Evolutionary conservation across 1,139 yeast genomes (phyloP).

Genomic region (Geotrichum carabidarum): DNA sequence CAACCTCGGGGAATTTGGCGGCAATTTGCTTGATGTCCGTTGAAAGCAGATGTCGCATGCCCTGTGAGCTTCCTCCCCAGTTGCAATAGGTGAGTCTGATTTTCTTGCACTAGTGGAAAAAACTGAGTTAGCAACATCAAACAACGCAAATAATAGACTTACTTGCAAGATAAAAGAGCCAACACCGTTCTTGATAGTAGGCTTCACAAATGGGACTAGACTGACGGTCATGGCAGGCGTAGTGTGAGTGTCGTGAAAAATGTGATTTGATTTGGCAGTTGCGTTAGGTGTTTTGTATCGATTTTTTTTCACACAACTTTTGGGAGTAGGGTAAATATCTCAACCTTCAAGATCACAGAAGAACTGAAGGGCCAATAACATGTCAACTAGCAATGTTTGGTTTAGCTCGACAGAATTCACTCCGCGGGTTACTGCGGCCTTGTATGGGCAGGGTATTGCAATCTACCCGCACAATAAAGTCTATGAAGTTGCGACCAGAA

Average conservation of each 20-base stretch:
- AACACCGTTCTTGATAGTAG: slow-evolving; percentile 62
- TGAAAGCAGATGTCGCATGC: slow-evolving; percentile 65
- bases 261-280: slow-evolving; percentile 11
- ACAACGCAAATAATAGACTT: neutral
- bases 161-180: slow-evolving; percentile 67
- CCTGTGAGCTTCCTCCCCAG: slow-evolving; percentile 92
- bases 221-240: slow-evolving; percentile 27
- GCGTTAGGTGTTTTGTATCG: neutral
- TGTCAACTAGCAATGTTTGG: slow-evolving; percentile 4
- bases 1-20: slow-evolving; percentile 54
- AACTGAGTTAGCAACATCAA: neutral
- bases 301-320: neutral
- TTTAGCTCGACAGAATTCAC: neutral
- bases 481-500: slow-evolving; percentile 17
- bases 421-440: neutral
- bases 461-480: slow-evolving; percentile 15
- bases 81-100: slow-evolving; percentile 76
- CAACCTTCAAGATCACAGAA: neutral
- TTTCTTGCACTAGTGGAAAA: slow-evolving; percentile 48
- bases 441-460: neutral
- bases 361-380: neutral
- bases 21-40: slow-evolving; percentile 58
- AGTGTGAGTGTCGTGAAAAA: neutral
- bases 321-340: slow-evolving; percentile 7
- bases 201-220: slow-evolving; percentile 26